Evolutionary conservation across 2,329 filamentous ascomycete genomes (phyloP).

Genomic region (Fusarium camptoceras): DNA sequence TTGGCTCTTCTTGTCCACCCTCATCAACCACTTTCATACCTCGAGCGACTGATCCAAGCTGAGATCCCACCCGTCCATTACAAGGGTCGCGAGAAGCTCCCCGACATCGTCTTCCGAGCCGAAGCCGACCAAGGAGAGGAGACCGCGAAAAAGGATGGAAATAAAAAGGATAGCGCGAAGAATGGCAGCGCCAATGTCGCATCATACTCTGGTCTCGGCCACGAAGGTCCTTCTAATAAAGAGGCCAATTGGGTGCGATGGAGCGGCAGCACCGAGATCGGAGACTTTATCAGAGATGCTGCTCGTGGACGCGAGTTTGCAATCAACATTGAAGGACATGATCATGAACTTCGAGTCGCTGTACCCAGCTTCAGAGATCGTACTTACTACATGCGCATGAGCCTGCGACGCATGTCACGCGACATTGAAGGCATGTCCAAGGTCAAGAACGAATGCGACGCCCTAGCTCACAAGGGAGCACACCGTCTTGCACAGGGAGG

Average conservation of each 20-base stretch:
- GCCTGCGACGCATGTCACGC: constrained; percentile 76
- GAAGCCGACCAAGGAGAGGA: constrained; percentile 74
- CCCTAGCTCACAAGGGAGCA: constrained; percentile 79
- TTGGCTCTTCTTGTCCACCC: constrained; percentile 88
- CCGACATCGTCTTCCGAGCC: constrained; percentile 82
- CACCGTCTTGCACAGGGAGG: constrained; percentile 84
- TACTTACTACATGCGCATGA: constrained; percentile 87
- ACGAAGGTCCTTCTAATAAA: constrained; percentile 62
- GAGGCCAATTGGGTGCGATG: constrained; percentile 79
- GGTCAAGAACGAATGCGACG: constrained; percentile 85
- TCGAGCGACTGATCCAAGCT: constrained; percentile 88
- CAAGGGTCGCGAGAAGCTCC: constrained; percentile 75
- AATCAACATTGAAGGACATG: constrained; percentile 79
- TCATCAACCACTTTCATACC: constrained; percentile 89
- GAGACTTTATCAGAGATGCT: constrained; percentile 93
- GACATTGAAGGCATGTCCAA: constrained; percentile 76
- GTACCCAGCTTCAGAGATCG: constrained; percentile 90
- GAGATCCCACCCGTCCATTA: constrained; percentile 79
- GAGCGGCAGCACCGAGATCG: constrained; percentile 89
- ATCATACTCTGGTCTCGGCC: constrained; percentile 77
- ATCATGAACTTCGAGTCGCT: constrained; percentile 75
- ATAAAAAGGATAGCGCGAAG: constrained; percentile 42
- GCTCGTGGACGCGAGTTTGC: constrained; percentile 86
- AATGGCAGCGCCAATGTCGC: constrained; percentile 63
- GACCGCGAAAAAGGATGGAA: constrained; percentile 50